Evolutionary conservation across 768 basidiomycete genomes (phyloP), one percentile per base, ranked within the genome.

Genomic region (Mycena belliarum): DNA sequence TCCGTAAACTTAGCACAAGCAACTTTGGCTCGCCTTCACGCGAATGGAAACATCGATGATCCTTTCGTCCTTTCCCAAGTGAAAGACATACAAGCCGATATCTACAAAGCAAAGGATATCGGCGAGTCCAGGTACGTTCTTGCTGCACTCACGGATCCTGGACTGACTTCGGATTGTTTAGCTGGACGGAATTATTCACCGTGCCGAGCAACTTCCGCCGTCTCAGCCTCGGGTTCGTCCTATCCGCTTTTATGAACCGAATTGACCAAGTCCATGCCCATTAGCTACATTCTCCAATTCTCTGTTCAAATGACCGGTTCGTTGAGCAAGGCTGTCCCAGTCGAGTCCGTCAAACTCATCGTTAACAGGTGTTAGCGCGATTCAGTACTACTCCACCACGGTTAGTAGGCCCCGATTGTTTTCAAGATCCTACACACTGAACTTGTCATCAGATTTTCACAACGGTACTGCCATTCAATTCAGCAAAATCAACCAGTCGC

Each of bases 241-340:
- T 28, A 52, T 49, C 67, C n/a, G 44, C 21, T 4, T 43, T 26
- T 12, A 10, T 14, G 18, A 6, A 14, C 15, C 5, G 10, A 15
- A 26, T 64, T 29, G 68, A 67, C 57, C 61, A 58, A 62, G 62
- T 37, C 5, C 49, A 2, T 23, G 6, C 18, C 11, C 2, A 21
- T 24, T 33, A 60, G 59, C 48, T 76, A 74, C 57, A 77, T 80
- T 40, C 68, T 80, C 2, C 79, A 84, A 65, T 82, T 82, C 64
- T 80, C 79, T 9, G 81, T 83, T 10, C 84, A 86, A 62, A 83
- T 84, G 81, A 86, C 84, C 10, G 83, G 80, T 67, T n/a, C 3
- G 61, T 57, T 35, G 9, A 24, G 4, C 1, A 33, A 24, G 24
- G 16, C 4, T 11, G 21, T 33, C 14, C n/a, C 21, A 14, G 12